phyloP scores from a whole-genome alignment of 1,139 yeast species.

The Sugiyamaella grinbergsii region DNA sequence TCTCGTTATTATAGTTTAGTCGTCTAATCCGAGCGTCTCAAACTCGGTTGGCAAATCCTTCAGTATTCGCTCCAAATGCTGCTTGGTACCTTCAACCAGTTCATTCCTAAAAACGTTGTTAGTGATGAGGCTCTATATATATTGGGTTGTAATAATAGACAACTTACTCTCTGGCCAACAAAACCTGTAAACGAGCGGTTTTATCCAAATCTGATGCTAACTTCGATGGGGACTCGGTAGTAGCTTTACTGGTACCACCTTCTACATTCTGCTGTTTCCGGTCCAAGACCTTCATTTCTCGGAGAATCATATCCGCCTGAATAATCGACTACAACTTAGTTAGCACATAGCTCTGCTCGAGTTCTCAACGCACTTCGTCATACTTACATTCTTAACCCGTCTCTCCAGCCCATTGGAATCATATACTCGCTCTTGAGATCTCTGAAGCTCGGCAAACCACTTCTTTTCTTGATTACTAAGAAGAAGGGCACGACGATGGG shows the following conservation, averaged over 20 bases:
- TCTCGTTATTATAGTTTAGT: slow-evolving; percentile 1
- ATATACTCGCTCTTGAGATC: slow-evolving; percentile 31
- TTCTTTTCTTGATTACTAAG: slow-evolving; percentile 47
- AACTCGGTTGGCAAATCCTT: slow-evolving; percentile 15
- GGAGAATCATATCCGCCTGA: slow-evolving; percentile 13
- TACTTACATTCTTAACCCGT: slow-evolving; percentile 29
- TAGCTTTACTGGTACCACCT: neutral
- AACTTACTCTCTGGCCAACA: slow-evolving; percentile 18
- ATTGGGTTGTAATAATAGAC: neutral
- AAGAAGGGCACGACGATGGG: slow-evolving; percentile 37
- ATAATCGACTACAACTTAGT: slow-evolving; percentile 14
- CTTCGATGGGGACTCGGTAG: neutral
- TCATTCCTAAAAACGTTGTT: slow-evolving; percentile 8
- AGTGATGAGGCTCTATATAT: neutral
- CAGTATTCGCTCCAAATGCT: slow-evolving; percentile 14
- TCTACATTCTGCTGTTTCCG: neutral
- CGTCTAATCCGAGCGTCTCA: neutral
- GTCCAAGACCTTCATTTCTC: slow-evolving; percentile 14
- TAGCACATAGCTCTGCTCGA: neutral
- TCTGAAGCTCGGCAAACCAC: slow-evolving; percentile 51
- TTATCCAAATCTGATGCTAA: slow-evolving; percentile 1
- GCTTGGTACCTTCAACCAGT: slow-evolving; percentile 6
- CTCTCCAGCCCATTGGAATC: slow-evolving; percentile 30
- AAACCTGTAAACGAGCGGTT: slow-evolving; percentile 9
- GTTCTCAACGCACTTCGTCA: neutral